Base-by-base conservation (phyloP, 1,284 basidiomycete genomes). In the Trichosporon sp. region DNA sequence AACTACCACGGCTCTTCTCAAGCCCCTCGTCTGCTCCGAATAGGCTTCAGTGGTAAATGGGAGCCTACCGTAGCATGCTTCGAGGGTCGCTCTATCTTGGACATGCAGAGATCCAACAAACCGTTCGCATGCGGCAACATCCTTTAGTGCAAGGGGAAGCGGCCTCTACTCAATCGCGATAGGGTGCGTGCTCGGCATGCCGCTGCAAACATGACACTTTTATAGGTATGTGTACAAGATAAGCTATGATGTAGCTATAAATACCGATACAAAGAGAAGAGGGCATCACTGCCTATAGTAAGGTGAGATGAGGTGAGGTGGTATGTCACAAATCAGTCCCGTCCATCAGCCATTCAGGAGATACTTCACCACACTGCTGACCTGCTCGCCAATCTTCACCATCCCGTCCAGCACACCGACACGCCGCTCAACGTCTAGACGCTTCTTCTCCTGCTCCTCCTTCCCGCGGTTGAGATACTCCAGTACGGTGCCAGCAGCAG, bases 341-440 rank as follows among this genome's bases (percentile, higher is more conserved):
- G 49, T 16, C 25, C 49, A 54, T 54, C 27, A 54, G 49, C 49
- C 49, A 27, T 54, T 74, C 69, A 79, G 68, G 23, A 79, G 69
- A 66, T 70, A 77, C 31, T 75, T 68, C n/a, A 79, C 78, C 3
- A 79, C 76, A 4, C 67, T 70, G 25, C 70, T 67, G 8, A 79
- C 78, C 19, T 73, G 71, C 57, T 79, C 78, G 11, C 78, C 78
- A 23, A 73, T 73, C 66, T 73, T 75, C 27, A 70, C 74, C 75
- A 79, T 78, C 19, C 78, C 78, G 60, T 79, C 72, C 49, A 79
- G 60, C 13, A 79, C 78, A 34, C 74, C 75, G 11, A 76, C 73
- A 32, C 76, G 63, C 37, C 78, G 63, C 64, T 78, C 75, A 7
- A 77, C 65, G 14, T 78, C 73, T 10, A 78, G 54, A 19, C 73